Evolutionary conservation across 805 yeast genomes (phyloP), one percentile per base, ranked within the genome.

Genomic region (Starmera dryadoides): DNA sequence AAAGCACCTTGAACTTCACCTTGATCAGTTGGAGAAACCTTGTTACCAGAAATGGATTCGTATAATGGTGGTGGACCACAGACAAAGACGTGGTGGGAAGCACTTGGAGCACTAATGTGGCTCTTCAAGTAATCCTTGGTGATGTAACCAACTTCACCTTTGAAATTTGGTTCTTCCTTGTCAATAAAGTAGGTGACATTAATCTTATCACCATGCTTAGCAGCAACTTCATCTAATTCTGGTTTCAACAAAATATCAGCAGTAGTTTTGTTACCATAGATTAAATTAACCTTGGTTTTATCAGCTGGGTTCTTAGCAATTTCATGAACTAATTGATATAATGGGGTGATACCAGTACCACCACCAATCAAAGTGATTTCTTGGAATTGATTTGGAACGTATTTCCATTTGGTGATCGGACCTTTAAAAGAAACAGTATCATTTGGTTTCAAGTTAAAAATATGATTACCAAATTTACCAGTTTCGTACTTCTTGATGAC

Each of bases 1-100:
- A 93, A 77, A 37, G 81, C 78, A 58, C 98, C 98, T 22, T 81
- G 69, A 42, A 93, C 75, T 66, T 86, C 96, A 66, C 98, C 98
- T 73, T 93, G 98, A 59, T 89, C 97, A 40, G 80, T 54, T 52
- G 96, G 94, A 37, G 93, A 79, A 35, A 66, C 71, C 76, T 91
- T 91, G 52, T 64, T 62, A 58, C 98, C 98, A 21, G 96, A 86
- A 50, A 88, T 56, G 42, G 95, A 88, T 40, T 82, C 72, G 80
- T 86, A 86, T 60, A 93, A 73, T 32, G 85, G 84, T 56, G 96
- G 95, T 43, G 98, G 98, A 41, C 98, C 98, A 65, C 98, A 93
- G 41, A 91, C 84, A 53, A 85, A 91, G 42, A 89, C 75, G 58
- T 81, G 83, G 53, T 75, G 69, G 63, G 81, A 76, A 42, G 77